Conservation (phyloP, 768 basidiomycete species). For the Psilocybe tampanensis region DNA sequence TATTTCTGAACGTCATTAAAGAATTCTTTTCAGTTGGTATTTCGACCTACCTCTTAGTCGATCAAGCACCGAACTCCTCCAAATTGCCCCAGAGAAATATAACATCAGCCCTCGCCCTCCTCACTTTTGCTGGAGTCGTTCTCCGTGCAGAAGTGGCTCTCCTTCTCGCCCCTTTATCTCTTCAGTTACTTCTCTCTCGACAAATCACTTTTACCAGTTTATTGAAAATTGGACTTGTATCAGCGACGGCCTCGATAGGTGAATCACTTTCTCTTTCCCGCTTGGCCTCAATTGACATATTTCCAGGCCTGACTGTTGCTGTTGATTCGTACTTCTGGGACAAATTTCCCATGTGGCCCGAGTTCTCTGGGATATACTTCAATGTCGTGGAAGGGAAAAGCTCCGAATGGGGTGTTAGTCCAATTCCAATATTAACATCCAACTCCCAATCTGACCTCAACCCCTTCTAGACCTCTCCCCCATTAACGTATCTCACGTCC, state of each 20-base stretch:
- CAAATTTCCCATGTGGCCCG: constrained; percentile 80
- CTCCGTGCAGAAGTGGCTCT: constrained; percentile 81
- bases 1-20: not conserved
- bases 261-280: constrained; percentile 10
- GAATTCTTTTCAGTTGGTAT: constrained; percentile 53
- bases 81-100: constrained; percentile 37
- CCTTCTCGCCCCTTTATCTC: constrained; percentile 60
- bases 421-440: not conserved
- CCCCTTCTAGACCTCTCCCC: constrained; percentile 59
- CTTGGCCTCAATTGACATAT: not conserved
- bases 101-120: constrained; percentile 50
- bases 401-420: constrained; percentile 88
- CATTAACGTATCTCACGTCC: constrained; percentile 61
- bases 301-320: constrained; percentile 55
- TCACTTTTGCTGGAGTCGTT: constrained; percentile 69
- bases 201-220: constrained; percentile 46
- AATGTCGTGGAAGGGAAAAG: constrained; percentile 89
- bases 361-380: constrained; percentile 76
- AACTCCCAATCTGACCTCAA: constrained; percentile 1
- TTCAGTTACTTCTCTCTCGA: constrained; percentile 52
- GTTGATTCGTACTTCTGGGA: constrained; percentile 92
- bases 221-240: constrained; percentile 50
- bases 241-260: constrained; percentile 58
- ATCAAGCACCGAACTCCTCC: constrained; percentile 40
- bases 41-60: constrained; percentile 50